Conservation (phyloP, 345 rosid species). For the Camelina neglecta region DNA sequence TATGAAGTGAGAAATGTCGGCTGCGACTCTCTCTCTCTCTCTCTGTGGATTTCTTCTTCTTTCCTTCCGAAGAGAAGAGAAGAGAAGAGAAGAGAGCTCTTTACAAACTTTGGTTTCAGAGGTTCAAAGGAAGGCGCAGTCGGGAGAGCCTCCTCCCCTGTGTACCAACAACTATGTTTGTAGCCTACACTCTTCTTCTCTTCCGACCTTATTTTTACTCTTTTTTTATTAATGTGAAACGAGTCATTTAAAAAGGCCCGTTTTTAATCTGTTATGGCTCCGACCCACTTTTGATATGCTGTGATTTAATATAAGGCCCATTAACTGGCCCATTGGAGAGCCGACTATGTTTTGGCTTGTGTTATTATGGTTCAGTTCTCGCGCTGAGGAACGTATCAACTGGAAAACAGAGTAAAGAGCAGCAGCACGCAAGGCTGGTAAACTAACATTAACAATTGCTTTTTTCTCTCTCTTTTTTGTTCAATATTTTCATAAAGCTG, state of each 20-base stretch:
- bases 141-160: not conserved
- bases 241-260: conserved; percentile 10
- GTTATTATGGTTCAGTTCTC: not conserved
- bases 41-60: conserved; percentile 1
- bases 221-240: not conserved
- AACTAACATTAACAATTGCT: not conserved
- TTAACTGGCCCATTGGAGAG: not conserved
- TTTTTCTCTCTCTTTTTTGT: not conserved
- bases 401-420: not conserved
- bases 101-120: not conserved
- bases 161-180: not conserved
- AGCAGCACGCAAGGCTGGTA: not conserved
- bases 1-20: not conserved
- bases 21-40: conserved; percentile 9
- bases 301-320: not conserved
- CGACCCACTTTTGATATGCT: not conserved
- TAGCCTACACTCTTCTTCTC: not conserved
- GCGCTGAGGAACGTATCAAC: not conserved
- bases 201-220: not conserved
- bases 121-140: conserved; percentile 20
- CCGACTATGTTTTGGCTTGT: not conserved
- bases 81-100: not conserved
- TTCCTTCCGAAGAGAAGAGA: not conserved
- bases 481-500: not conserved
- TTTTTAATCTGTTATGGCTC: not conserved